Evolutionary conservation across 2,329 filamentous ascomycete species (phyloP), one percentile per base, ranked within the genome.

Genomic region (Mycocentrospora acerina): DNA sequence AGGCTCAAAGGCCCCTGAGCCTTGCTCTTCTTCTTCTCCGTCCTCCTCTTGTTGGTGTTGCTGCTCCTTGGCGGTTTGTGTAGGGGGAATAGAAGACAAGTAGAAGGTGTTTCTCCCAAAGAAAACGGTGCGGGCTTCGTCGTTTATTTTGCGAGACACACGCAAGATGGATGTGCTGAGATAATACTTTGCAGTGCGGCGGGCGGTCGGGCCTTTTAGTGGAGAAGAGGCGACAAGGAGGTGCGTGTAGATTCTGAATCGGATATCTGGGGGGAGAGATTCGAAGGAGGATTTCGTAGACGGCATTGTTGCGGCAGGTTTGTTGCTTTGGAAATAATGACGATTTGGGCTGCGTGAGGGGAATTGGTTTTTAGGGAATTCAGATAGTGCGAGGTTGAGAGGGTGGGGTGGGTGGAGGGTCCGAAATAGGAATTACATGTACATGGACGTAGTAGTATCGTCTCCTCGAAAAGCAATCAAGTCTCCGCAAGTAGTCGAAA

Each of bases 91-190:
- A 4, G 51, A 54, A 16, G 49, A 55, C 30, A 65, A 40, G 27
- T 47, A 44, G 46, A 73, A 70, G 8, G 53, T 59, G 45, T 73
- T 73, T 40, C 66, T 67, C 39, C 59, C 59, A 44, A 70, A 71
- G 40, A 73, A 68, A 16, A 69, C 56, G 17, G 55, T 55, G 17
- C 62, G 59, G 1, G 70, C 68, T 56, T 73, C 71, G 19, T 62
- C 57, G 53, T 71, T 56, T 41, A 72, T 60, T 22, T 66, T 62
- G 32, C 61, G 65, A 49, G 61, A 70, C 15, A 54, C 55, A 12
- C 64, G 55, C 3, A 73, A 58, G 30, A 73, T 61, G 24, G 49
- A 48, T 5, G 69, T 63, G 19, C 63, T 56, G 3, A 62, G 49
- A n/a, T 51, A 46, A 46, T 66, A 67, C 38, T 49, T 48, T 29